Base-by-base conservation (phyloP, 2,329 filamentous ascomycete genomes). In the Teratosphaeria pseudoeucalypti region DNA sequence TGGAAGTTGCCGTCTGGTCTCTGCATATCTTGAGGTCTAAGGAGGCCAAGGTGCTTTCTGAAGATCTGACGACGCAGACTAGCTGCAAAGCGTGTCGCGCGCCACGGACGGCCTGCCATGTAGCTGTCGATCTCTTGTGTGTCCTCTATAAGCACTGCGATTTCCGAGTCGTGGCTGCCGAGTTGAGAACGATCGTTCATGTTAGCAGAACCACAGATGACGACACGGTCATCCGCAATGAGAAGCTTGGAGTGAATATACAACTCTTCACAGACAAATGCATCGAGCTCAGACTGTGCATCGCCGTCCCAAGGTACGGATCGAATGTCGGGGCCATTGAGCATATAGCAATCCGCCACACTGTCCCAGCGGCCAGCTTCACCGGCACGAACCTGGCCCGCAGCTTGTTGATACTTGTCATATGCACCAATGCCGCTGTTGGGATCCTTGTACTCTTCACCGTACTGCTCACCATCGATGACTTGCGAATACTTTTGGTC, bases 91-190 rank as follows among this genome's bases (percentile, higher is more conserved):
- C 82, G 81, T 9, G 85, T 86, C 7, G 89, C 92, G 34, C 79
- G 81, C 77, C 82, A 95, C 0, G 84, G 84, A 26, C 80, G 77
- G 2, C 89, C 89, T 63, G 86, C 81, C 89, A 96, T 95, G 61
- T 74, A 76, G 19, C 85, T 86, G 14, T 88, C 82, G 16, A 95
- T 77, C 1, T 85, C 77, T 1, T 85, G 83, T 1, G 84, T 82
- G 70, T 95, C 90, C 71, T 94, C 87, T 68, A 96, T 89, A 60
- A 95, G 81, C 64, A 95, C 88, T n/a, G 90, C 90, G 58, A 96
- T 90, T 72, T 96, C 91, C 0, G 86, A 90, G 75, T 95, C 91
- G 74, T 94, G 90, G 60, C 84, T 81, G 39, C 90, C 90, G 3
- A 95, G 82, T 76, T 96, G 89, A 2, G 87, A 92, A 58, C 84